A percentile compares a stretch with the other conserved stretches of the same genome.
phyloP scores from a whole-genome alignment of 2,329 filamentous ascomycete species.

The Parafenestella ontariensis region DNA sequence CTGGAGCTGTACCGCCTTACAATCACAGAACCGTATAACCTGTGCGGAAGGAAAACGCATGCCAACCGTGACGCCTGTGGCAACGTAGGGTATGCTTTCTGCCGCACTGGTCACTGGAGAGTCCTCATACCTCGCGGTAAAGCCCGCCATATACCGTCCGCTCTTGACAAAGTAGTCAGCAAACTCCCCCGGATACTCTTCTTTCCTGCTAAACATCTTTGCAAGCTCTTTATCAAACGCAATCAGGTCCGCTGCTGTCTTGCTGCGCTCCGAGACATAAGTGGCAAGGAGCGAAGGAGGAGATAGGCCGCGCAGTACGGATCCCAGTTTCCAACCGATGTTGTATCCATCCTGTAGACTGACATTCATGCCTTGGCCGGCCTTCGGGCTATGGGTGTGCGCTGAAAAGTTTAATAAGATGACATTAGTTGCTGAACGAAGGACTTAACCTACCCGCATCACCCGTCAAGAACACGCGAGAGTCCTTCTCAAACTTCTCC shows the following conservation, averaged over 20 bases:
- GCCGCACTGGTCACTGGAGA: conserved; percentile 55
- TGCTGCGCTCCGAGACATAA: conserved; percentile 66
- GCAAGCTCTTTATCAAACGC: conserved; percentile 64
- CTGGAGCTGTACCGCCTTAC: conserved; percentile 61
- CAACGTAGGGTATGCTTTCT: conserved; percentile 46
- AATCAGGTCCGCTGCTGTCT: conserved; percentile 60
- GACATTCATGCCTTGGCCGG: conserved; percentile 71
- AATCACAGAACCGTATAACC: conserved; percentile 67
- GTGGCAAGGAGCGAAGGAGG: conserved; percentile 64
- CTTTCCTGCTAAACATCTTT: conserved; percentile 59
- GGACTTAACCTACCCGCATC: too few relatives aligned
- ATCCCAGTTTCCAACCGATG: conserved; percentile 64
- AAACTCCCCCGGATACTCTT: conserved; percentile 58
- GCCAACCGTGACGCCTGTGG: conserved; percentile 51
- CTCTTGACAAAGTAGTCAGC: conserved; percentile 64
- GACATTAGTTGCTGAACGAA: too few relatives aligned
- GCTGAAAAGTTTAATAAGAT: too few relatives aligned
- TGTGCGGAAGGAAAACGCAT: conserved; percentile 63
- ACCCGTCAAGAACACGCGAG: conserved; percentile 72
- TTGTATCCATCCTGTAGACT: conserved; percentile 67
- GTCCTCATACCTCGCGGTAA: conserved; percentile 62
- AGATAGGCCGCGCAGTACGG: conserved; percentile 55
- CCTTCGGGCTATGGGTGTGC: conserved; percentile 74
- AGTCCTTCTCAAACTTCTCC: conserved; percentile 69
- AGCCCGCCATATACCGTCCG: conserved; percentile 66